Conservation (phyloP, 768 basidiomycete genomes). For the Pleurotus tuoliensis region DNA sequence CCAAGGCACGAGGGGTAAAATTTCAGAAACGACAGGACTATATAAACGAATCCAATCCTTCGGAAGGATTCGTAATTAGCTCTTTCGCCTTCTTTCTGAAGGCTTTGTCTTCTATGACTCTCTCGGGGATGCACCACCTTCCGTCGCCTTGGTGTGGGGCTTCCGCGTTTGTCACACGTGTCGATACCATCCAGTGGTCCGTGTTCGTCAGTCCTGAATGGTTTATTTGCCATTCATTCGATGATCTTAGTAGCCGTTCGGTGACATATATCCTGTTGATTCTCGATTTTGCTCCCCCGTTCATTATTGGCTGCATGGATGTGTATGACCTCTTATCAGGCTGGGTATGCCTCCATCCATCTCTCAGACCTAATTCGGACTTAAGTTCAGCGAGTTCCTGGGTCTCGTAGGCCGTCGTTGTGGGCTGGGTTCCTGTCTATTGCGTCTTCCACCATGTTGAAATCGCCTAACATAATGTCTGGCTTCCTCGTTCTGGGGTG, state of each 20-base stretch:
- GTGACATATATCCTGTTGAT: constrained; percentile 33
- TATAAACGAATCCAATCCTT: too few species aligned
- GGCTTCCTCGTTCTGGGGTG: constrained; percentile 13
- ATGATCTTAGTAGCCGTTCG: neutral
- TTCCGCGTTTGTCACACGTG: constrained; percentile 14
- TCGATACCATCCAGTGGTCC: constrained; percentile 29
- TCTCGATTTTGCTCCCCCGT: constrained; percentile 18
- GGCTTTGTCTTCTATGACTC: constrained; percentile 16
- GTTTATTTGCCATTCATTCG: constrained; percentile 23
- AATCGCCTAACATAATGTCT: constrained; percentile 36
- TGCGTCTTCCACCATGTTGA: constrained; percentile 36
- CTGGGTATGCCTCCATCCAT: constrained; percentile 29
- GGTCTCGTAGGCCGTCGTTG: constrained; percentile 11
- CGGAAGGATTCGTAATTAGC: too few species aligned
- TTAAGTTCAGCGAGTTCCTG: constrained; percentile 20
- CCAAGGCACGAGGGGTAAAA: too few species aligned
- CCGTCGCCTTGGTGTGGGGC: constrained; percentile 27
- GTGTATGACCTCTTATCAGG: constrained; percentile 22
- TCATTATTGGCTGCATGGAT: constrained; percentile 15
- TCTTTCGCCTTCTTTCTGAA: constrained; percentile 8
- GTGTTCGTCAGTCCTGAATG: constrained; percentile 14
- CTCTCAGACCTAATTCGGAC: constrained; percentile 12
- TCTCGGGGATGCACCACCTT: constrained; percentile 24
- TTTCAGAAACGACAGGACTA: too few species aligned
- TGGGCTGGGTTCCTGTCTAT: constrained; percentile 30